Evolutionary conservation across 371 early-diverging fungal species (phyloP), one percentile per base, ranked within the genome.

Genomic region (Fennellomyces sp.): DNA sequence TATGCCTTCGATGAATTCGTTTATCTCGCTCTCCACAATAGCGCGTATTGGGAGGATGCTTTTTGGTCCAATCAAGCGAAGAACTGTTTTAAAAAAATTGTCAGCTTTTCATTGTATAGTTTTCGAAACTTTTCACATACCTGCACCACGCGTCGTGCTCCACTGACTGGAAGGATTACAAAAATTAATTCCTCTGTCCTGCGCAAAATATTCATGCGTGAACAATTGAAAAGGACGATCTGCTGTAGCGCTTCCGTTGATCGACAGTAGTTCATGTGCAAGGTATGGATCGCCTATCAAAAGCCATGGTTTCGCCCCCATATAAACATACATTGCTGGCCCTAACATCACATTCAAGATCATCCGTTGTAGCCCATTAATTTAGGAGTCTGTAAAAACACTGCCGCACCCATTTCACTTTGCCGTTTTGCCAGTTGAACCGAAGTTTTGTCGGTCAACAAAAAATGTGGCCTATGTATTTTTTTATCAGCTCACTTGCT

Each of bases 261-360:
- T 61, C 19, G 23, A 36, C 27, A 68, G 51, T 1, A 68, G 28
- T 2, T 68, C 69, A 49, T 68, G 69, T 0, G 64, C 69, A 5
- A 68, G 35, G 13, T 56, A 13, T 15, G 64, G 61, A 25, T 68
- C 69, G 2, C 51, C 19, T 23, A 68, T 55, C 6, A 61, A 28
- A 13, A 68, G 31, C 64, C 64, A 68, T 17, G 56, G 39, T 25
- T 64, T 56, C 27, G 57, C 53, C 21, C 69, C 69, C 64, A 68
- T 63, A 13, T 52, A 5, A 25, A 68, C 25, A 19, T 13, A 21
- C 21, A 58, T 28, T 7, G 31, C 33, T 1, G 35, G 27, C 10
- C 28, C 17, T n/a, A 25, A n/a, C n/a, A n/a, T n/a, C n/a, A n/a
- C n/a, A n/a, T 26, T 10, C 13, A 19, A n/a, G n/a, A 1, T 0